Percentiles rank a stretch among this genome's conserved stretches.
phyloP scores from a whole-genome alignment of 208 protist species.

The Porcisia hertigi region DNA sequence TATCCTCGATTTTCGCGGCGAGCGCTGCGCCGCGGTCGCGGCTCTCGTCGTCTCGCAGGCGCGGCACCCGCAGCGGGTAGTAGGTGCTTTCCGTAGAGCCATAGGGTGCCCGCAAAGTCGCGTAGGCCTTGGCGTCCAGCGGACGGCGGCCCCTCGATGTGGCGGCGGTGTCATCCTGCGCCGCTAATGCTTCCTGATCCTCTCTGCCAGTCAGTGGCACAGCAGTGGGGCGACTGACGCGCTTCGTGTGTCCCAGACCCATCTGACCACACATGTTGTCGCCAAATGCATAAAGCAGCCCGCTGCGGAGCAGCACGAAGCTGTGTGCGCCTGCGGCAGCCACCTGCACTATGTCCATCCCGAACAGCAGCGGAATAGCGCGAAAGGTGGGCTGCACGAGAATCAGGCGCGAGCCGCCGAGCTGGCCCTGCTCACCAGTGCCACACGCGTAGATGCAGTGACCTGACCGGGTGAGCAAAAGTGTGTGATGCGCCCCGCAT shows the following conservation, averaged over 20 bases:
- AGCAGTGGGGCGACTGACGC: conserved; percentile 16
- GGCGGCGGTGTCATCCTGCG: background rate
- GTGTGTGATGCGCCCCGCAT: conserved; percentile 73
- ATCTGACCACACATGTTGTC: conserved; percentile 83
- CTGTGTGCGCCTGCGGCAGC: conserved; percentile 70
- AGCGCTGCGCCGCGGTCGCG: conserved; percentile 8
- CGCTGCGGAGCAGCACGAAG: conserved; percentile 76
- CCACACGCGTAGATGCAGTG: conserved; percentile 74
- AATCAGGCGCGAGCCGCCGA: conserved; percentile 47
- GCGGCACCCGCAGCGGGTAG: conserved; percentile 69
- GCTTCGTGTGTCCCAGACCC: conserved; percentile 64
- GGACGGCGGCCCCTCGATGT: background rate
- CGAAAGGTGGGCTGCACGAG: conserved; percentile 66
- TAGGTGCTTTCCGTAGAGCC: conserved; percentile 60
- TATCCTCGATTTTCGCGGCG: background rate
- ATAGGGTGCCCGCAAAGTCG: conserved; percentile 62
- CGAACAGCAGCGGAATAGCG: conserved; percentile 75
- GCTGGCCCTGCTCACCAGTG: conserved; percentile 64
- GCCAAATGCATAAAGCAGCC: conserved; percentile 78
- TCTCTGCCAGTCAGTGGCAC: conserved; percentile 14
- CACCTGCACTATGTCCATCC: conserved; percentile 61
- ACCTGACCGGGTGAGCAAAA: conserved; percentile 51
- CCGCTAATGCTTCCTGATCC: background rate
- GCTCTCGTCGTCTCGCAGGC: conserved; percentile 42
- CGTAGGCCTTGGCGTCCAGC: conserved; percentile 59